A percentile compares a stretch with the other conserved stretches of the same genome.
phyloP scores from a whole-genome alignment of 331 rosid genomes.

The Pyrus hybrid region DNA sequence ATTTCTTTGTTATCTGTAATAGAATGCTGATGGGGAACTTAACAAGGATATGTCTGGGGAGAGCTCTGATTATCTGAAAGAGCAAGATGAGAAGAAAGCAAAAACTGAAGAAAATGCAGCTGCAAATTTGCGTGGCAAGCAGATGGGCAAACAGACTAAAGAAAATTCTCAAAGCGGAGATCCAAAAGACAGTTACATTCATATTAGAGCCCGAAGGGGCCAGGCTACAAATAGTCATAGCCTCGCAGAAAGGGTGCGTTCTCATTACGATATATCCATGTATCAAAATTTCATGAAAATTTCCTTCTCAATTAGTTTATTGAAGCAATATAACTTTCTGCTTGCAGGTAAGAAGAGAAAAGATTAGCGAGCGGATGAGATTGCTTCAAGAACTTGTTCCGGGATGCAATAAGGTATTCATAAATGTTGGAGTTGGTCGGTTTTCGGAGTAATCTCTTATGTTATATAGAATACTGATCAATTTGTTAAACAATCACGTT shows the following conservation, averaged over 20 bases:
- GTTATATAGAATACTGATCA: neutral
- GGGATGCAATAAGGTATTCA: constrained; percentile 88
- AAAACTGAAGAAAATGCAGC: constrained; percentile 43
- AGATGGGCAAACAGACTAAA: constrained; percentile 55
- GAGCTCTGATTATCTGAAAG: constrained; percentile 48
- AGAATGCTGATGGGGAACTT: constrained; percentile 66
- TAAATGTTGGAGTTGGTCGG: neutral
- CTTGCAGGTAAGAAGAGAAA: constrained; percentile 91
- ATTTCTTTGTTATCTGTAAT: constrained; percentile 18
- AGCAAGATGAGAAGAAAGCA: constrained; percentile 55
- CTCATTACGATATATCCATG: constrained; percentile 1
- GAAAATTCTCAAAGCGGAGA: constrained; percentile 69
- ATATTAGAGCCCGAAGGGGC: constrained; percentile 96
- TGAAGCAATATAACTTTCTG: neutral
- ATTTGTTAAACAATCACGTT: constrained; percentile 15
- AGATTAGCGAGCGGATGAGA: constrained; percentile 95
- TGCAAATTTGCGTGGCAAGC: constrained; percentile 55
- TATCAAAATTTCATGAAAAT: neutral
- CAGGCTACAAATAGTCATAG: constrained; percentile 99
- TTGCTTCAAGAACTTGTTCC: constrained; percentile 99
- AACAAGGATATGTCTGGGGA: constrained; percentile 54
- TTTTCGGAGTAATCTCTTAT: constrained; percentile 9
- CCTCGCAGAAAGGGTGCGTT: constrained; percentile 91
- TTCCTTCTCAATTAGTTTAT: neutral
- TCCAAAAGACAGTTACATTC: constrained; percentile 79